These are phyloP conservation scores for Coprinopsis sp. DNA, from an alignment of 768 basidiomycete genomes.

Conservation along the genomic window DNA sequence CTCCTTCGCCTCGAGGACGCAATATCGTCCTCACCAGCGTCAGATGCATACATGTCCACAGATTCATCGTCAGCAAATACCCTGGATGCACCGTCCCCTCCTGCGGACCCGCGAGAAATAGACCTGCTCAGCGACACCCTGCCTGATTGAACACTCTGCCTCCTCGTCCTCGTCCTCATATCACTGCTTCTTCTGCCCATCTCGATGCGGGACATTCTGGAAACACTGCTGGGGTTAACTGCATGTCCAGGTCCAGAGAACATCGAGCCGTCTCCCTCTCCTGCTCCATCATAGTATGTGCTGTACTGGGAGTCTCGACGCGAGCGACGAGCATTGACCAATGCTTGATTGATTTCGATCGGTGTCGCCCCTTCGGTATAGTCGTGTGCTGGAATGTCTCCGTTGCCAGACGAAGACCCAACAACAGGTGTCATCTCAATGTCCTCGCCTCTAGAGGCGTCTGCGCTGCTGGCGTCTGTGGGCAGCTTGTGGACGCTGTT, in stretches of 20 bases:
- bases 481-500: conserved; percentile 17
- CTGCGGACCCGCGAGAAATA: conserved; percentile 19
- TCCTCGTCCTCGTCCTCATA: conserved; percentile 43
- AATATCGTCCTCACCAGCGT: conserved; percentile 19
- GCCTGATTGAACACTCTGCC: conserved; percentile 47
- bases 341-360: conserved; percentile 62
- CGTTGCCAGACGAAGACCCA: conserved; percentile 25
- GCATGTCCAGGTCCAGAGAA: conserved; percentile 74
- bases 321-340: conserved; percentile 46
- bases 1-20: conserved; percentile 24
- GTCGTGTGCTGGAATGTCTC: conserved; percentile 38
- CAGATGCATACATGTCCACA: no score
- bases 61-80: conserved; percentile 35
- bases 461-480: conserved; percentile 4
- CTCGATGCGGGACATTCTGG: conserved; percentile 69
- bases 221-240: conserved; percentile 73
- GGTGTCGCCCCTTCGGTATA: conserved; percentile 86
- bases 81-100: conserved; percentile 44
- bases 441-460: conserved; percentile 17
- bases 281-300: conserved; percentile 51
- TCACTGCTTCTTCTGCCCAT: conserved; percentile 54
- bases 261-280: conserved; percentile 60
- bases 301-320: conserved; percentile 68
- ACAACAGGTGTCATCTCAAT: conserved; percentile 41
- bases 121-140: conserved; percentile 19